Conservation (phyloP, 352 stramenopile species). For the Globisporangium nodosum region DNA sequence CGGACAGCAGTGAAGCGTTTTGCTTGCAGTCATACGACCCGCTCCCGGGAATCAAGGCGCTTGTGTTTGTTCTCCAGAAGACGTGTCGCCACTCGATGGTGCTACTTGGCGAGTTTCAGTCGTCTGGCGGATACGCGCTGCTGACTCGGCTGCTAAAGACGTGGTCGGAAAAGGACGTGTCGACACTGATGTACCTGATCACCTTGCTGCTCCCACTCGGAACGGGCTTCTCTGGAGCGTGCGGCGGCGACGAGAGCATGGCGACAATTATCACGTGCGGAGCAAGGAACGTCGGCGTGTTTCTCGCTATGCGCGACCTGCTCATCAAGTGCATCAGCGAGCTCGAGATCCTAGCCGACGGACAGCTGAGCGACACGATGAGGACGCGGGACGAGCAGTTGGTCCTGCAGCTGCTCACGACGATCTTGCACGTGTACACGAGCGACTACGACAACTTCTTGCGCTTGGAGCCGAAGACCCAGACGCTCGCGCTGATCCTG, state of each 20-base stretch:
- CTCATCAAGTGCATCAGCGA: slow-evolving; percentile 43
- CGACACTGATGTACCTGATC: slow-evolving; percentile 44
- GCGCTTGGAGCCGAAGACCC: slow-evolving; percentile 62
- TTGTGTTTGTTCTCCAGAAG: slow-evolving; percentile 61
- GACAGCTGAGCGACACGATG: slow-evolving; percentile 3
- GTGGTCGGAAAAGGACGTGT: slow-evolving; percentile 34
- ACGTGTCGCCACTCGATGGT: slow-evolving; percentile 54
- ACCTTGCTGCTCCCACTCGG: slow-evolving; percentile 55
- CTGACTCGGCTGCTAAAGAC: slow-evolving; percentile 34
- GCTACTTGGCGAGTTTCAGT: slow-evolving; percentile 63
- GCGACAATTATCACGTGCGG: slow-evolving; percentile 34
- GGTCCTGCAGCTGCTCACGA: slow-evolving; percentile 55
- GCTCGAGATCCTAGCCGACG: slow-evolving; percentile 11
- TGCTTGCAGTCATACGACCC: slow-evolving; percentile 46
- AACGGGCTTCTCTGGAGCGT: slow-evolving; percentile 30
- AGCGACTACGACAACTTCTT: slow-evolving; percentile 69
- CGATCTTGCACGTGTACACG: slow-evolving; percentile 65
- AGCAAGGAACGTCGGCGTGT: slow-evolving; percentile 57
- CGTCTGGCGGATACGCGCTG: slow-evolving; percentile 53
- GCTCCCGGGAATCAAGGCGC: slow-evolving; percentile 35
- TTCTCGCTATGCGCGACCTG: slow-evolving; percentile 61
- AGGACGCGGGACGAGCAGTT: slow-evolving; percentile 35
- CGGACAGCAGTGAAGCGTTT: slow-evolving; percentile 14
- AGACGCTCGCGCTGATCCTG: slow-evolving; percentile 59
- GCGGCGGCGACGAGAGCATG: slow-evolving; percentile 32